Base-by-base conservation (phyloP, 2,329 filamentous ascomycete genomes). In the Verticillium nubilum region DNA sequence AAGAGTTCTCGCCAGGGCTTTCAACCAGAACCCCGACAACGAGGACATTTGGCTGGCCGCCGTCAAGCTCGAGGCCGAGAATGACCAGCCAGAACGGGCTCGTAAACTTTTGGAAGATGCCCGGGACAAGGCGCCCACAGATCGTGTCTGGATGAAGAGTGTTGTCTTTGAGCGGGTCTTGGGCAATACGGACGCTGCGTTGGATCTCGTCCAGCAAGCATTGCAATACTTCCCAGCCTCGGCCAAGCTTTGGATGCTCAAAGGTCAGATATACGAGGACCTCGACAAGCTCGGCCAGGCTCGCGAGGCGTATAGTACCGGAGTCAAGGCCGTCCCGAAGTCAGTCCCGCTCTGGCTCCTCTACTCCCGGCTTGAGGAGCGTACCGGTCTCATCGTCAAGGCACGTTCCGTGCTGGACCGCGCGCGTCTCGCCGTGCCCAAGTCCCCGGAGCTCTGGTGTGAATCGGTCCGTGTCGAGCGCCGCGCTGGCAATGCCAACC, bases 1-100 rank as follows among this genome's bases (percentile, higher is more conserved):
- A 59, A 82, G 87, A 62, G 92, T 98, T 1, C 85, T 99, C 17
- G 94, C 87, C 28, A 86, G 89, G 63, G 95, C 94, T 5, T 99
- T 99, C 80, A 89, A 94, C 67, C 91, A 97, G 71, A 96, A 98
- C 67, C 92, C 92, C 1, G 93, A 96, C 73, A 97, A 97, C 75
- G 95, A 99, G 74, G 92, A 98, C 72, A 97, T 99, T 65, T 99
- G 95, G 89, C 87, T 97, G 54, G 91, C 93, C 17, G 95, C 95
- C 53, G 95, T 99, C 65, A 96, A 97, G 73, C 86, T 99, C 29
- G 95, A 99, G 75, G 92, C 95, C 1, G 93, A 98, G 69, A 94
- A 92, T 62, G 85, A 87, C 52, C 87, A 96, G 68, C 87, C 86
- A 47, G 89, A 92, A 37, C 87, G 95, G 70, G 95, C 95, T 1